These are phyloP conservation scores for Nitzschia putrida DNA, from an alignment of 108 stramenopile genomes.

Conservation along the genomic window DNA sequence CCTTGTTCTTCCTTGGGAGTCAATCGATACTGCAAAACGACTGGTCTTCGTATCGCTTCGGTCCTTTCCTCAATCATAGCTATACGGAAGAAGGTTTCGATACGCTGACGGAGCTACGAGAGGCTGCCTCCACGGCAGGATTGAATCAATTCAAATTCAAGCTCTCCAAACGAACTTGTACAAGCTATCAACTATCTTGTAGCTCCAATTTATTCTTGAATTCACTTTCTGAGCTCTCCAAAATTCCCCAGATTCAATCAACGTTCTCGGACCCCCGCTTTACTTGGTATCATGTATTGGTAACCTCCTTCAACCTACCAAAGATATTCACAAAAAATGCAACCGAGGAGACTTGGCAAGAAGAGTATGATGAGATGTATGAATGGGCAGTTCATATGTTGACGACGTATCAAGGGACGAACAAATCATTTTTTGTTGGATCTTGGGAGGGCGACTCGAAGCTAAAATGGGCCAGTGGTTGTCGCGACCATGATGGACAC, in stretches of 20 bases:
- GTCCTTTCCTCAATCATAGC: not conserved
- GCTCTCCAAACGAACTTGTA: not conserved
- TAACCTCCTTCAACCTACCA: not conserved
- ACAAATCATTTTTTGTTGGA: slow-evolving; percentile 17
- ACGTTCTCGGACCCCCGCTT: slow-evolving; percentile 1
- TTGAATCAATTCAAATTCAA: slow-evolving; percentile 22
- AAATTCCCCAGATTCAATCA: not conserved
- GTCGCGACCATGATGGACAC: not conserved
- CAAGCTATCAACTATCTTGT: slow-evolving; percentile 4
- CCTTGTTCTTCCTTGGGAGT: slow-evolving; percentile 12
- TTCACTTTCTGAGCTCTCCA: slow-evolving; percentile 7
- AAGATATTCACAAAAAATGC: not conserved
- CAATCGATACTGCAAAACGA: not conserved
- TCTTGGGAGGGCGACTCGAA: slow-evolving; percentile 15
- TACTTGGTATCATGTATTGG: slow-evolving; percentile 16
- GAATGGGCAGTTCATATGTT: slow-evolving; percentile 12
- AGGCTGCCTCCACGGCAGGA: not conserved
- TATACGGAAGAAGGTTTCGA: slow-evolving; percentile 7
- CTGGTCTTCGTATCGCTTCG: not conserved
- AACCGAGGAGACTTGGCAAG: not conserved
- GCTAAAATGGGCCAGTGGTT: slow-evolving; percentile 1
- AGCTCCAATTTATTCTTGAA: not conserved
- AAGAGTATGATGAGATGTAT: slow-evolving; percentile 8
- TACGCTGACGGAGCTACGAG: slow-evolving; percentile 11
- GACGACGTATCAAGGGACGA: not conserved